Base-by-base conservation (phyloP, 2,329 filamentous ascomycete species). In the Karstenula rhodostoma region DNA sequence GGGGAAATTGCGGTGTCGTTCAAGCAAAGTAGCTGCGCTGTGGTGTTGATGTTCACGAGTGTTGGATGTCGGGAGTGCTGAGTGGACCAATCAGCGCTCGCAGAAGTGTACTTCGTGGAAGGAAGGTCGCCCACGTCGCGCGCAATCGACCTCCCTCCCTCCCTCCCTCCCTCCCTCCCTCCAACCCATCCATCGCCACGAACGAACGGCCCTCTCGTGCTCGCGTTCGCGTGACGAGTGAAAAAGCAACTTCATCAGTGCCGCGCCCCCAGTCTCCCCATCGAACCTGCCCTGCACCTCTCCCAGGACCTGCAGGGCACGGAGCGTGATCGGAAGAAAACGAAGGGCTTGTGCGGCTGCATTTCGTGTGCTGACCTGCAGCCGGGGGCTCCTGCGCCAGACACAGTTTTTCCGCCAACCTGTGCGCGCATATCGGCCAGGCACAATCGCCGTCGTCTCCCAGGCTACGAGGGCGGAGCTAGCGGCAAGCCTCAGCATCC, bases 331-430 rank as follows among this genome's bases (percentile, higher is more conserved):
- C 37, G 50, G 50, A 53, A 53, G 37, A 53, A 53, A 43, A 53
- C 13, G 19, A 42, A 10, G 50, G 50, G 50, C 50, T 42, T 29
- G n/a, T 52, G 35, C 19, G 42, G 50, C 22, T 42, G 35, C 32
- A 8, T 42, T 22, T 17, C 23, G 27, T 43, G 44, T 47, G 44
- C 44, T 37, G 48, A 37, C 48, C 12, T 51, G 48, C 48, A 51
- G 29, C 10, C 48, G n/a, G 48, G 29, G 23, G 50, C 50, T 42
- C 23, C 17, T 44, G 42, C 42, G 42, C 13, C 7, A 29, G 51
- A 33, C 40, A 44, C 3, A 22, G 13, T 54, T 54, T 54, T 54
- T 44, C 51, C 51, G 40, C 51, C 51, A 54, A 54, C 51, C 22
- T 43, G 25, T 32, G 29, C 29, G 37, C 25, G 23, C 51, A 17